These are phyloP conservation scores for Fusarium sp. DNA, from an alignment of 2,329 filamentous ascomycete genomes.

Conservation along the genomic window DNA sequence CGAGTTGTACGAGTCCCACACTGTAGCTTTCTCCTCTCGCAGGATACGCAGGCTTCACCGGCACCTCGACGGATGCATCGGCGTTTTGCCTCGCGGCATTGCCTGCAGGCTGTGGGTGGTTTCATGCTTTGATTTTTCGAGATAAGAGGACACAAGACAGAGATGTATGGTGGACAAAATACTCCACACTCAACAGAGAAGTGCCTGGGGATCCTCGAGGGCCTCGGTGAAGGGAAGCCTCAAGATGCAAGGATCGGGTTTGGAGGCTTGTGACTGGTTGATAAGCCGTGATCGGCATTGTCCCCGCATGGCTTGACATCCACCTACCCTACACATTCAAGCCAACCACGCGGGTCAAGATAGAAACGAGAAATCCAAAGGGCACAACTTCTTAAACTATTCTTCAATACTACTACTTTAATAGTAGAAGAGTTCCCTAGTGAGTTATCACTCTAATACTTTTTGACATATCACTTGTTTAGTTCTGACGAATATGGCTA, in stretches of 20 bases:
- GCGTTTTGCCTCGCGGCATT: slow-evolving; percentile 24
- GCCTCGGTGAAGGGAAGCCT: background rate
- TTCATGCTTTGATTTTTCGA: slow-evolving; percentile 3
- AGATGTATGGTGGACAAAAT: background rate
- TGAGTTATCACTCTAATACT: background rate
- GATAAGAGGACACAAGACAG: background rate
- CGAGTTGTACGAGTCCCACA: background rate
- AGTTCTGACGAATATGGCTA: background rate
- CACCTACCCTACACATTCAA: background rate
- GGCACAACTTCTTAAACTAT: background rate
- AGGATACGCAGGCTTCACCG: slow-evolving; percentile 12
- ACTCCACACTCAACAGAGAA: background rate
- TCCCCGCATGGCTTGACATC: background rate
- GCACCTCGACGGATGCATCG: slow-evolving; percentile 13
- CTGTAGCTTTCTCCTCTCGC: background rate
- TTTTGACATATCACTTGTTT: background rate
- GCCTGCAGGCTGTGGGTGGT: slow-evolving; percentile 16
- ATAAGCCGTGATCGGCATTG: background rate
- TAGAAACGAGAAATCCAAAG: background rate
- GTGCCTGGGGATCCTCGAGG: background rate
- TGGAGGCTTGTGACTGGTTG: background rate
- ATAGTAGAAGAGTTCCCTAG: background rate
- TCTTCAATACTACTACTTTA: background rate
- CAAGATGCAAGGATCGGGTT: background rate
- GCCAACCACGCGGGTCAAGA: background rate